Conservation (phyloP, 495 filamentous ascomycete species). For the Neurospora sp. region DNA sequence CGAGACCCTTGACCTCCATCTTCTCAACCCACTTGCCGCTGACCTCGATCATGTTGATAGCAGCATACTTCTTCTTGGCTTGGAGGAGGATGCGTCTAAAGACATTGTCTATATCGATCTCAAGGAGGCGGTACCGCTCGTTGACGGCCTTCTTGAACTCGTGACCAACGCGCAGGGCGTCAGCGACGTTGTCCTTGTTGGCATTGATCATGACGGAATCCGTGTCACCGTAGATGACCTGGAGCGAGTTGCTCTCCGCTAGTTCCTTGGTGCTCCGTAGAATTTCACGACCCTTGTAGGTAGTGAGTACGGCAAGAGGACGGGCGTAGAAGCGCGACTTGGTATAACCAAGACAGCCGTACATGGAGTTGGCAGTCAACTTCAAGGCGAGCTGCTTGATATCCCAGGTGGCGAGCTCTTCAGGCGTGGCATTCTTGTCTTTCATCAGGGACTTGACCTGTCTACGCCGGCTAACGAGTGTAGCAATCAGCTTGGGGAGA, state of each 20-base stretch:
- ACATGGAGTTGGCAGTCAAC: conserved; percentile 98
- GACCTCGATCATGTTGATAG: conserved; percentile 82
- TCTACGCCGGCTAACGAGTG: conserved; percentile 73
- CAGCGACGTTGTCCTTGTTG: conserved; percentile 84
- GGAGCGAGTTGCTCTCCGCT: conserved; percentile 75
- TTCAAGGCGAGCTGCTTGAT: conserved; percentile 96
- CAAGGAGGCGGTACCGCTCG: conserved; percentile 76
- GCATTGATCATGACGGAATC: conserved; percentile 99
- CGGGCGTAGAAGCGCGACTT: conserved; percentile 94
- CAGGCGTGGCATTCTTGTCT: conserved; percentile 71
- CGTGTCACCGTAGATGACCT: conserved; percentile 97
- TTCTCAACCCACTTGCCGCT: conserved; percentile 88
- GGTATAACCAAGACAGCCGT: conserved; percentile 93
- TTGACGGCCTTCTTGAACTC: conserved; percentile 66
- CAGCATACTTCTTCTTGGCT: conserved; percentile 99
- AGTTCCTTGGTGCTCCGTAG: conserved; percentile 88
- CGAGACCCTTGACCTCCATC: conserved; percentile 94
- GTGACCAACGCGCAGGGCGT: conserved; percentile 76
- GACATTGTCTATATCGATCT: conserved; percentile 97
- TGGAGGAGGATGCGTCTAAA: conserved; percentile 89
- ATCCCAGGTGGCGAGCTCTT: conserved; percentile 91
- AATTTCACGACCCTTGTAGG: conserved; percentile 96
- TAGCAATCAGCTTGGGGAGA: conserved; percentile 80
- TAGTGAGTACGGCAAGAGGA: conserved; percentile 89
- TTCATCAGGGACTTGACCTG: conserved; percentile 97